Base-by-base conservation (phyloP, 1,139 yeast species). In the Zygosaccharomyces sapae region DNA sequence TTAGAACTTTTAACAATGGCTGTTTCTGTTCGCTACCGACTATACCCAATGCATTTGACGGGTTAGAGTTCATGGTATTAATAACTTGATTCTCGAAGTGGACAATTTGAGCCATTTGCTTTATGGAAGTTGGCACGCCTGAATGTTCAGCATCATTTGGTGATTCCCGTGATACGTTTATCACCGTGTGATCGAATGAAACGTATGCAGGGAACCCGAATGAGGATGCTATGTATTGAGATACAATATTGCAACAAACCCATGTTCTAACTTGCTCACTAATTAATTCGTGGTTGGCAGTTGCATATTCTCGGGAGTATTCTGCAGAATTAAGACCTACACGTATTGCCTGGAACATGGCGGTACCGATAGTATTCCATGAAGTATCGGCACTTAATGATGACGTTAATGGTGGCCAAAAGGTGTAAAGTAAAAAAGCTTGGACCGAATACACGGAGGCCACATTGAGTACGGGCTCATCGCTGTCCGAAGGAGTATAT, bases 321-420 rank as follows among this genome's bases (percentile, higher is more conserved):
- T 86, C 87, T 0, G 92, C 87, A 24, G 86, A 76, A 62, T 92
- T 96, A 33, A 92, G 70, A 0, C 98, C 97, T 10, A 90, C 86
- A 49, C 97, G 72, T 30, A 90, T 84, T 0, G 97, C 97, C 63
- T 86, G 95, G 63, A 86, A 86, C 60, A 89, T 74, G 2, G 97
- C 97, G 40, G 87, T 82, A 0, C 97, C 97, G 13, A 88, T 84
- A 0, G 97, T 87, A 61, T 86, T 87, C 94, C 97, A 92, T 3
- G 96, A 85, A 4, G 96, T 85, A 62, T 92, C 97, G 0, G 97
- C 96, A 66, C 95, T 86, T 43, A 92, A 73, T 0, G 97, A 87
- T 0, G 97, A 88, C 0, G 97, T 87, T 41, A 90, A 75, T 2
- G 97, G 96, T 0, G 97, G 97, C 97, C 97, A 92, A 65, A 84